Conservation (phyloP, 768 basidiomycete species). For the Suillus luteus region DNA sequence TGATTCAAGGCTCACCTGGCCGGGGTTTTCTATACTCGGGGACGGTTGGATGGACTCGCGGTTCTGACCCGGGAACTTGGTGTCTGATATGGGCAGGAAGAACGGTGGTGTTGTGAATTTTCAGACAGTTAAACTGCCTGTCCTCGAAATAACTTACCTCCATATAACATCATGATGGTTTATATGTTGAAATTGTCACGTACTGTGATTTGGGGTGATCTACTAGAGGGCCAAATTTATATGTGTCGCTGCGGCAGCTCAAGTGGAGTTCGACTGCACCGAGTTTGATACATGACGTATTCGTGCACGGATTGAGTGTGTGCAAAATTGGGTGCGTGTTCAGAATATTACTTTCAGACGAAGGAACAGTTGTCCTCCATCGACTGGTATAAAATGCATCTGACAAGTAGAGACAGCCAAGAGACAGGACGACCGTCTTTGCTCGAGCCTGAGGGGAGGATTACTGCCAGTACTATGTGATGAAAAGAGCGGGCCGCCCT, state of each 20-base stretch:
- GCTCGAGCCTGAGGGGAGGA: too few species aligned
- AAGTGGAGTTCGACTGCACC: not conserved
- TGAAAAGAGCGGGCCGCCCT: too few species aligned
- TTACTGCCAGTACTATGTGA: too few species aligned
- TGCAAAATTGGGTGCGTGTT: too few species aligned
- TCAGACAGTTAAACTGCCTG: not conserved
- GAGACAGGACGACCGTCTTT: too few species aligned
- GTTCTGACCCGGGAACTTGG: conserved; percentile 39
- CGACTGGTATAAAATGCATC: too few species aligned
- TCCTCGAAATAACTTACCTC: conserved; percentile 24
- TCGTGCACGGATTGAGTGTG: too few species aligned
- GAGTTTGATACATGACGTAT: too few species aligned
- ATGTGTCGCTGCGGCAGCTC: not conserved
- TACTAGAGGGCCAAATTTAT: too few species aligned
- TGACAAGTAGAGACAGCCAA: too few species aligned
- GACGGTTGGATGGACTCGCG: conserved; percentile 42
- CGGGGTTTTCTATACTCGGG: conserved; percentile 49
- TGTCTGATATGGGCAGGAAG: conserved; percentile 28
- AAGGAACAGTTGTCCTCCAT: too few species aligned
- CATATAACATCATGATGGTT: conserved; percentile 28
- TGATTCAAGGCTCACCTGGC: conserved; percentile 33
- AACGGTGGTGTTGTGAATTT: not conserved
- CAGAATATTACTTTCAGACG: too few species aligned
- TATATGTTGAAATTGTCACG: not conserved
- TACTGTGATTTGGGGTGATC: not conserved